Evolutionary conservation across 192 early-diverging fungal species (phyloP).

Genomic region (Endogone sp.): DNA sequence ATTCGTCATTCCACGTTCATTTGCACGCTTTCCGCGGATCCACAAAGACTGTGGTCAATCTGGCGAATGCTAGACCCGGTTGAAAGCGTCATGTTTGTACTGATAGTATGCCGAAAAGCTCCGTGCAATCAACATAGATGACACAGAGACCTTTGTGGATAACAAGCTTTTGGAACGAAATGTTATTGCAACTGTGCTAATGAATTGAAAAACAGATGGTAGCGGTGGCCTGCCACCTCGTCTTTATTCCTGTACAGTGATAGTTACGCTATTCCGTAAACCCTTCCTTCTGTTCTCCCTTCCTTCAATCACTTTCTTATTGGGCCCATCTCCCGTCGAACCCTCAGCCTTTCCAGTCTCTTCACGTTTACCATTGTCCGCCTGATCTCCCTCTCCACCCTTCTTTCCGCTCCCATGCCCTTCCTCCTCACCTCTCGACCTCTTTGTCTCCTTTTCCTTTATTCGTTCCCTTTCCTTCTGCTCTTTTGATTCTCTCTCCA

Average conservation of each 20-base stretch:
- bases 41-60: too few relatives aligned
- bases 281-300: neutral
- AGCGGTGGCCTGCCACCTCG: neutral
- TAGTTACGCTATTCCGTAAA: neutral
- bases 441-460: conserved; percentile 1
- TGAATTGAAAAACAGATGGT: neutral
- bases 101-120: too few relatives aligned
- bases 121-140: too few relatives aligned
- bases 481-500: neutral
- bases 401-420: neutral
- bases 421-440: neutral
- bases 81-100: too few relatives aligned
- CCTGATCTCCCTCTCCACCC: neutral
- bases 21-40: too few relatives aligned
- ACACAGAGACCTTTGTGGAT: too few relatives aligned
- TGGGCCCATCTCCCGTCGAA: neutral
- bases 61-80: too few relatives aligned
- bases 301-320: neutral
- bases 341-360: neutral
- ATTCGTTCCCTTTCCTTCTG: neutral
- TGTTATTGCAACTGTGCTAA: too few relatives aligned
- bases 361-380: neutral
- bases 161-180: too few relatives aligned
- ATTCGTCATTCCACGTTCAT: too few relatives aligned
- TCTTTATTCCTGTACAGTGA: neutral